These are phyloP conservation scores for Candida xiaguanensis DNA, from an alignment of 805 yeast genomes.

Conservation along the genomic window DNA sequence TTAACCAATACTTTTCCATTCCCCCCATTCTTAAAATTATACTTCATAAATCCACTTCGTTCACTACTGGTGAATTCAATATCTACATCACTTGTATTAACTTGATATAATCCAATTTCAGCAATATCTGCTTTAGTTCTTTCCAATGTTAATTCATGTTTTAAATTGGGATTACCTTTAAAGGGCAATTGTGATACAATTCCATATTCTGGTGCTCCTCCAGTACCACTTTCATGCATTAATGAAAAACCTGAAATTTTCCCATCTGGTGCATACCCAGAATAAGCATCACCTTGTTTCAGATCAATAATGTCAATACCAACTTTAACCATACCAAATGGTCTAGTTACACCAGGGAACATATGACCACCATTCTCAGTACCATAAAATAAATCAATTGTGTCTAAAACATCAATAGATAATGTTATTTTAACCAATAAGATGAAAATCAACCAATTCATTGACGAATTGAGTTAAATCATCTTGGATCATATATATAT, in stretches of 20 bases:
- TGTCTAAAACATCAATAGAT: not conserved
- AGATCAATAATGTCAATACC: slow-evolving; percentile 26
- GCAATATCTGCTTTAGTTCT: slow-evolving; percentile 18
- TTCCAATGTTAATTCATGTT: slow-evolving; percentile 10
- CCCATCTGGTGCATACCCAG: slow-evolving; percentile 31
- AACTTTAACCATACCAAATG: slow-evolving; percentile 36
- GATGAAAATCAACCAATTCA: too few species aligned
- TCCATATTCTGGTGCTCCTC: slow-evolving; percentile 37
- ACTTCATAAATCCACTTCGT: slow-evolving; percentile 23
- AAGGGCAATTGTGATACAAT: slow-evolving; percentile 29
- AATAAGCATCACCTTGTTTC: slow-evolving; percentile 24
- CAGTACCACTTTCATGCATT: slow-evolving; percentile 39
- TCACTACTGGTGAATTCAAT: slow-evolving; percentile 25
- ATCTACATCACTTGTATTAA: slow-evolving; percentile 16
- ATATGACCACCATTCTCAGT: slow-evolving; percentile 30
- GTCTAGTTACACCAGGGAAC: slow-evolving; percentile 33
- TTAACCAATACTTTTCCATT: slow-evolving; percentile 19
- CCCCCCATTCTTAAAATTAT: slow-evolving; percentile 15
- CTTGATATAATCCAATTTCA: slow-evolving; percentile 22
- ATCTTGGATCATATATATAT: too few species aligned
- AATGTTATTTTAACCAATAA: too few species aligned
- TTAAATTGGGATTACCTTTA: slow-evolving; percentile 14
- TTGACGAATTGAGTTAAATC: too few species aligned
- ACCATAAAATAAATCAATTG: slow-evolving; percentile 30
- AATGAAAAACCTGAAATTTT: slow-evolving; percentile 28